Evolutionary conservation across 2,329 filamentous ascomycete species (phyloP).

Genomic region (Hymenoscyphus albidus): DNA sequence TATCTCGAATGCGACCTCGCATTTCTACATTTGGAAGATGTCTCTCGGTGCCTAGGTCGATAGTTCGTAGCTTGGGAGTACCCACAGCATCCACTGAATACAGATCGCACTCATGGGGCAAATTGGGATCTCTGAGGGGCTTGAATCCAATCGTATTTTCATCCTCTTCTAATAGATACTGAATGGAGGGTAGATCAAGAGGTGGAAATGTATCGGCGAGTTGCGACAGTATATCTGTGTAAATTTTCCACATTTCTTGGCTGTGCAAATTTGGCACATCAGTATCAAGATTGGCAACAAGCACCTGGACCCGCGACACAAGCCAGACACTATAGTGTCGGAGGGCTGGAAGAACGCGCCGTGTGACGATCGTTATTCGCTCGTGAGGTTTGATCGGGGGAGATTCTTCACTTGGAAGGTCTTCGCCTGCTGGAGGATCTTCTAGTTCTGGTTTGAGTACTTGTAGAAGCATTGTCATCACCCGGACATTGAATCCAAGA

Average conservation of each 20-base stretch:
- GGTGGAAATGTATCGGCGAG: constrained; percentile 57
- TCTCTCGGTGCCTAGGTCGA: constrained; percentile 47
- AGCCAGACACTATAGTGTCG: constrained; percentile 69
- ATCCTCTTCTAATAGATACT: constrained; percentile 66
- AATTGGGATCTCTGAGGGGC: constrained; percentile 49
- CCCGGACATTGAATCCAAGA: constrained; percentile 73
- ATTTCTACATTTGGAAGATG: constrained; percentile 60
- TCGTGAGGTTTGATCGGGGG: constrained; percentile 38
- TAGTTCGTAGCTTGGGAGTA: constrained; percentile 43
- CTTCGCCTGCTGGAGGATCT: constrained; percentile 37
- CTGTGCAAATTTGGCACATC: constrained; percentile 53
- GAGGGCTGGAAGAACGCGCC: constrained; percentile 58
- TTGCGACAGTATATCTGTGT: constrained; percentile 58
- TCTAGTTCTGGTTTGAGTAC: constrained; percentile 67
- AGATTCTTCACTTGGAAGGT: constrained; percentile 43
- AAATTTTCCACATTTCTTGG: constrained; percentile 61
- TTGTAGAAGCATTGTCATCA: constrained; percentile 68
- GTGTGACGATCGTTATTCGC: constrained; percentile 54
- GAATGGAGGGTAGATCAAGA: constrained; percentile 49
- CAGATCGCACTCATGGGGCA: constrained; percentile 50
- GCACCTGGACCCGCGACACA: constrained; percentile 48
- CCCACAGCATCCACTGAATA: constrained; percentile 37
- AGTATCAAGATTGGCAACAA: constrained; percentile 52
- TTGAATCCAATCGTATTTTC: constrained; percentile 62
- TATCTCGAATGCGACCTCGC: constrained; percentile 60